Percentiles rank a stretch among this genome's conserved stretches.
Conservation (phyloP, 2,329 filamentous ascomycete species). For the Dissoconium aciculare region DNA sequence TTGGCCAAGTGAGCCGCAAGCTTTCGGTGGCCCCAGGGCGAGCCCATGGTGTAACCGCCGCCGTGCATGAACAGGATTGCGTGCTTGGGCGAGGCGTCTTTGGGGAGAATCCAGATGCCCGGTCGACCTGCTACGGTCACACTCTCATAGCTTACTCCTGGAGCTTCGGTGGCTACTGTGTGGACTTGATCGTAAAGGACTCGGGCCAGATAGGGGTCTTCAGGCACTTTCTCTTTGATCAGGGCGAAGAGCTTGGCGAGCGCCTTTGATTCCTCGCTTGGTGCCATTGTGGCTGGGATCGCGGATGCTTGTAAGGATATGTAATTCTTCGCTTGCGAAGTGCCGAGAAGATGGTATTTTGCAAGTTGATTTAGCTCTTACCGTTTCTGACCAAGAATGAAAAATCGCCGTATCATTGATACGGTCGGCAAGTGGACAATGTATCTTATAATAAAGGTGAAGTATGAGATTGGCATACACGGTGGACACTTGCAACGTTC, state of each 20-base stretch:
- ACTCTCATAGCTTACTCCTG: conserved; percentile 14
- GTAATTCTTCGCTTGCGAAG: too few relatives aligned
- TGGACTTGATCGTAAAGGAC: conserved; percentile 16
- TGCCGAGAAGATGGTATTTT: too few relatives aligned
- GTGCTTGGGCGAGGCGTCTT: conserved; percentile 11
- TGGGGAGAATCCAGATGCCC: conserved; percentile 12
- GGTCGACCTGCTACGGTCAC: conserved; percentile 10
- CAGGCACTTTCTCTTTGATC: conserved; percentile 10
- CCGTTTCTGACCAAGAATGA: too few relatives aligned
- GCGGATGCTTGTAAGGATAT: not conserved
- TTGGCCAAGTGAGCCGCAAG: conserved; percentile 28
- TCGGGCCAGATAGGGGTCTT: conserved; percentile 10
- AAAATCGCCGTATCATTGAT: too few relatives aligned
- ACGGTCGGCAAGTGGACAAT: too few relatives aligned
- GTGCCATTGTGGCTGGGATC: conserved; percentile 10
- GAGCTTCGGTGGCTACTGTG: conserved; percentile 12
- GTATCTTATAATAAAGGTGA: too few relatives aligned
- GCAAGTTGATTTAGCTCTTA: too few relatives aligned
- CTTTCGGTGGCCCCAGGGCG: conserved; percentile 15
- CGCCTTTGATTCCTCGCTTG: conserved; percentile 15
- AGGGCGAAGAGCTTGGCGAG: conserved; percentile 12
- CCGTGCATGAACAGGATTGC: conserved; percentile 17
- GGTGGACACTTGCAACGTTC: too few relatives aligned
- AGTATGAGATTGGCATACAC: too few relatives aligned
- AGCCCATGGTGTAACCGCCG: conserved; percentile 17